These are phyloP conservation scores for Talaromyces borbonicus DNA, from an alignment of 495 filamentous ascomycete genomes.

Conservation along the genomic window DNA sequence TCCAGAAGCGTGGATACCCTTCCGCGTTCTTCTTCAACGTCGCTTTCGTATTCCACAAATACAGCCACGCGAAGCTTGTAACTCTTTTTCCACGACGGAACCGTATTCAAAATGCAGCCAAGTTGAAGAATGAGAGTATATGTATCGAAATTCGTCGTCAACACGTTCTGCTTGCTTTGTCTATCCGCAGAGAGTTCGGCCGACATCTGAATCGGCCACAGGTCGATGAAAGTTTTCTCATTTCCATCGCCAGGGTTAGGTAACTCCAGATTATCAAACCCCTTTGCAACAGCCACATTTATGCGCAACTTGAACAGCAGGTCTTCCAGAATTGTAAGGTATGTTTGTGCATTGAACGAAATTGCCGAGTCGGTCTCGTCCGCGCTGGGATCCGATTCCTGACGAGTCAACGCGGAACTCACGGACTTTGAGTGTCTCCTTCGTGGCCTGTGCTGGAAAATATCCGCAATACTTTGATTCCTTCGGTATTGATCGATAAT, in stretches of 20 bases:
- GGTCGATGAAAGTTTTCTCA: slow-evolving; percentile 71
- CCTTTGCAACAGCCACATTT: slow-evolving; percentile 79
- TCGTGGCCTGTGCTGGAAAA: slow-evolving; percentile 18
- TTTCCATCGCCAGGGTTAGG: slow-evolving; percentile 46
- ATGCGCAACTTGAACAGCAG: slow-evolving; percentile 66
- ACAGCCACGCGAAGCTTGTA: slow-evolving; percentile 69
- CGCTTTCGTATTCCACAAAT: slow-evolving; percentile 83
- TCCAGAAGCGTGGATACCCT: slow-evolving; percentile 67
- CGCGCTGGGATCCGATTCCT: slow-evolving; percentile 33
- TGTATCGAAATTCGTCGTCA: slow-evolving; percentile 88
- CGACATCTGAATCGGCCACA: slow-evolving; percentile 83
- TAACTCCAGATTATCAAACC: slow-evolving; percentile 67
- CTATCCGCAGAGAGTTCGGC: slow-evolving; percentile 62
- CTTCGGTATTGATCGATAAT: slow-evolving; percentile 62
- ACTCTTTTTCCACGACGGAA: slow-evolving; percentile 70
- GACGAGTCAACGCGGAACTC: slow-evolving; percentile 10
- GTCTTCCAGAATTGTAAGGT: slow-evolving; percentile 79
- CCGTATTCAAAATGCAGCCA: slow-evolving; percentile 74
- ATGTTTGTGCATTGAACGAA: slow-evolving; percentile 55
- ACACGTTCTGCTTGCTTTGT: slow-evolving; percentile 51
- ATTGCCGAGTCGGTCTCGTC: slow-evolving; percentile 33
- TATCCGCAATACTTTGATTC: slow-evolving; percentile 43
- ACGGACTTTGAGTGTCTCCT: slow-evolving; percentile 16
- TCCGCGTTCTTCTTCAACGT: slow-evolving; percentile 67
- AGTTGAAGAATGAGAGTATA: slow-evolving; percentile 83